phyloP scores from a whole-genome alignment of 2,329 filamentous ascomycete species.

The Colletotrichum spaethianum region DNA sequence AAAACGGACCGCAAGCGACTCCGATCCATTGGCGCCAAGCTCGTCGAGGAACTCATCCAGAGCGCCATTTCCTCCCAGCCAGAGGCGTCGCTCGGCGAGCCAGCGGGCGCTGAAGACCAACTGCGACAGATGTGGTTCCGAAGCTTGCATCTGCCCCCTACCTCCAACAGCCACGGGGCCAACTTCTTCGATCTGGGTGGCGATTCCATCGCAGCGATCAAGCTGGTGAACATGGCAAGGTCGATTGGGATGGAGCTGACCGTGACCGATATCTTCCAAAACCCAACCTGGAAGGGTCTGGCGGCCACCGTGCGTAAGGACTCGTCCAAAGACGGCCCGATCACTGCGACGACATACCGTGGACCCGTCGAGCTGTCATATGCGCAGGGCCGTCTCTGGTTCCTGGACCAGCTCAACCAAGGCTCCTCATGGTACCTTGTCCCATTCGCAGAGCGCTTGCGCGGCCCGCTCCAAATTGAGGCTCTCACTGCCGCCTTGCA shows the following conservation, averaged over 20 bases:
- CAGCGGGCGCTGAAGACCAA: background rate
- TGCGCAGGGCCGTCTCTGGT: conserved; percentile 18
- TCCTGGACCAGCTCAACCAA: conserved; percentile 12
- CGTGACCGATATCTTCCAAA: conserved; percentile 37
- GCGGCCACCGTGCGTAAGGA: background rate
- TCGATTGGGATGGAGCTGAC: conserved; percentile 21
- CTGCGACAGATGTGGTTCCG: conserved; percentile 27
- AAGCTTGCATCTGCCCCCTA: background rate
- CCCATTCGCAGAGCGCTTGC: conserved; percentile 1
- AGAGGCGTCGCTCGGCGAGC: no score
- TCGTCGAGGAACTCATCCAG: conserved; percentile 18
- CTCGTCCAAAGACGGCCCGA: background rate
- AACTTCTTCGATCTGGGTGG: conserved; percentile 45
- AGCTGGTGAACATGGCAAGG: conserved; percentile 36
- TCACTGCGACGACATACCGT: background rate
- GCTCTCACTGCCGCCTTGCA: conserved; percentile 2
- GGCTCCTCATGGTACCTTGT: conserved; percentile 12
- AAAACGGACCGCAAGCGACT: conserved; percentile 26
- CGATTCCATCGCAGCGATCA: conserved; percentile 46
- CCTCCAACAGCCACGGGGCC: conserved; percentile 44
- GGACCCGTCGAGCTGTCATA: conserved; percentile 16
- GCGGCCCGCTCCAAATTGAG: background rate
- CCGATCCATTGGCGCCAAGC: conserved; percentile 18
- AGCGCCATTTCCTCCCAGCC: background rate
- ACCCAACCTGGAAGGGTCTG: conserved; percentile 10